A percentile compares a stretch with the other conserved stretches of the same genome.
phyloP scores from a whole-genome alignment of 345 rosid genomes.

The Melastoma malabathricum region DNA sequence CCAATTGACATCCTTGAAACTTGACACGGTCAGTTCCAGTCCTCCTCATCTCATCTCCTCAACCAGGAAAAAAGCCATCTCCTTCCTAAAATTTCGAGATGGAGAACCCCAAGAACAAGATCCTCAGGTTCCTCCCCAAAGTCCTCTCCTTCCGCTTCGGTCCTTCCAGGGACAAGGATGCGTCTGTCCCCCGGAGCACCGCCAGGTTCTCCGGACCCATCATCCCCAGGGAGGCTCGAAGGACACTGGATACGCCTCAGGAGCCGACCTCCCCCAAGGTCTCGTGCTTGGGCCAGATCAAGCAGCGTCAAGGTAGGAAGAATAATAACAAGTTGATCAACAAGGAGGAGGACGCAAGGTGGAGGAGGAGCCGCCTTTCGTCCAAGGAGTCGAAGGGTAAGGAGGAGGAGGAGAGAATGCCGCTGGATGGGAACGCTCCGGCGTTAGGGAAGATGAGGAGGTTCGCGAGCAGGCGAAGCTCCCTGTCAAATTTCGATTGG shows the following conservation, averaged over 20 bases:
- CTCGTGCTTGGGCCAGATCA: slow-evolving; percentile 89
- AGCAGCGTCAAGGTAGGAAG: slow-evolving; percentile 38
- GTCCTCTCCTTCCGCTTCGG: slow-evolving; percentile 50
- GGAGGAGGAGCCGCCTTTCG: background rate
- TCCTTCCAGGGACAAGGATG: slow-evolving; percentile 35
- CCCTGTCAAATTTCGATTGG: slow-evolving; percentile 56
- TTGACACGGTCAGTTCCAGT: no score
- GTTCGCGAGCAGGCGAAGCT: slow-evolving; percentile 60
- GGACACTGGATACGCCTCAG: slow-evolving; percentile 22
- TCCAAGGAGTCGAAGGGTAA: slow-evolving; percentile 1
- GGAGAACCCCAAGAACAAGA: slow-evolving; percentile 27
- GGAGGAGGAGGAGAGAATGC: slow-evolving; percentile 17
- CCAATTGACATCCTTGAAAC: no score
- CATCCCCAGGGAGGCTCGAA: slow-evolving; percentile 46
- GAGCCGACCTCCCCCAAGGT: slow-evolving; percentile 86
- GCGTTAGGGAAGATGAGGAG: slow-evolving; percentile 61
- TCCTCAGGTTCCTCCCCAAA: slow-evolving; percentile 48
- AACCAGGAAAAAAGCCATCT: no score
- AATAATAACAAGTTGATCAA: background rate
- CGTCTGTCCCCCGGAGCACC: slow-evolving; percentile 1
- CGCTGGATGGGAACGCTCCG: slow-evolving; percentile 30
- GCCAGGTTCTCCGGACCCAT: slow-evolving; percentile 48
- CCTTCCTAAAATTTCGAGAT: slow-evolving; percentile 3
- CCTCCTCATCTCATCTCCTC: no score
- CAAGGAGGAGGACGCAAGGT: slow-evolving; percentile 6